phyloP scores from a whole-genome alignment of 305 asterid species.

The Fraxinus paxiana region DNA sequence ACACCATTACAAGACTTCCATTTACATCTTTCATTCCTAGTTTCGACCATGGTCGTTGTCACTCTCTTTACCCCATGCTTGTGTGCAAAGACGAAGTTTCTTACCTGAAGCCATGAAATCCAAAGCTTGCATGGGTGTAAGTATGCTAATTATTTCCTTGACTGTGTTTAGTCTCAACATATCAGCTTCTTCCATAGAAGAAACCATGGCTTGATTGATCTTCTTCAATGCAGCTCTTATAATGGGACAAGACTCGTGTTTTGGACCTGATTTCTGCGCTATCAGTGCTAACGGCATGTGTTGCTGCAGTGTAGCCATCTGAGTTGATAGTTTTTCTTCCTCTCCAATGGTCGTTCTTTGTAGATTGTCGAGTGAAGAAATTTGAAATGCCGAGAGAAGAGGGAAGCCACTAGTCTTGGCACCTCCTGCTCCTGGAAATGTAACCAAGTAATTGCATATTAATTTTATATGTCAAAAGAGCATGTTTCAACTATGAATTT shows the following conservation, averaged over 20 bases:
- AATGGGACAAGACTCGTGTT: neutral
- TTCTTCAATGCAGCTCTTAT: conserved; percentile 14
- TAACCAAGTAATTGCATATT: neutral
- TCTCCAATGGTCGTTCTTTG: conserved; percentile 22
- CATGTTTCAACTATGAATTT: neutral
- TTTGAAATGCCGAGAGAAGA: conserved; percentile 14
- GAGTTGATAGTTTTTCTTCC: conserved; percentile 29
- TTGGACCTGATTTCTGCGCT: neutral
- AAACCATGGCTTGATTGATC: conserved; percentile 16
- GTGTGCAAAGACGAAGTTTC: conserved; percentile 31
- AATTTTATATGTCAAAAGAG: neutral
- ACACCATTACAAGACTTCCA: neutral
- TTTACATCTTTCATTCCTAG: neutral
- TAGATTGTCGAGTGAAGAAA: conserved; percentile 10
- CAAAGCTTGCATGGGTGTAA: conserved; percentile 30
- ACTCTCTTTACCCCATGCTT: conserved; percentile 28
- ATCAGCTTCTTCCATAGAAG: conserved; percentile 30
- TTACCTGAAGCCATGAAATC: conserved; percentile 32
- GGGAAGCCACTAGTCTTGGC: conserved; percentile 15
- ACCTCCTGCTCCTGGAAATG: neutral
- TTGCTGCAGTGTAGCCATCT: conserved; percentile 30
- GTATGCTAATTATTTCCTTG: conserved; percentile 16
- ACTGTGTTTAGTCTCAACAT: conserved; percentile 26
- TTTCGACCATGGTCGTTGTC: conserved; percentile 19
- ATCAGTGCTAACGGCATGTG: conserved; percentile 26